These are phyloP conservation scores for Lodderomyces metapsilosis DNA, from an alignment of 1,139 yeast genomes.

Conservation along the genomic window DNA sequence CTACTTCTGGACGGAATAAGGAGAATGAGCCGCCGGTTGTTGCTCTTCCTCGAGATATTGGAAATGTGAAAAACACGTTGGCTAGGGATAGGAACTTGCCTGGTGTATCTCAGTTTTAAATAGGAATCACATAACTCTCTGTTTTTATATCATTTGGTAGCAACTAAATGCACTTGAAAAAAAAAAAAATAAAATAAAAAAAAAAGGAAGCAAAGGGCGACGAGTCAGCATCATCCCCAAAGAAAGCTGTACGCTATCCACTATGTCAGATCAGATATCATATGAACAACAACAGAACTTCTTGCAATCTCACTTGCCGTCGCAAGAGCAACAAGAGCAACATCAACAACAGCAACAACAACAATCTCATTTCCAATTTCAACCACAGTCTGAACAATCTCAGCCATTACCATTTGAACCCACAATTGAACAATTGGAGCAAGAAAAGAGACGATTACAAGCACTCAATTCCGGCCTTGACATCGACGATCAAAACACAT, in stretches of 20 bases:
- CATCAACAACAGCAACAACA: too few relatives aligned
- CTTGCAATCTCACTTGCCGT: neutral
- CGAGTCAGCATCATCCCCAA: neutral
- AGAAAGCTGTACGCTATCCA: neutral
- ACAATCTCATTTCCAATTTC: too few relatives aligned
- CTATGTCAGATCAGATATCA: slow-evolving; percentile 18
- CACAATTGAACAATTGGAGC: slow-evolving; percentile 1
- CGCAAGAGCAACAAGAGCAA: neutral
- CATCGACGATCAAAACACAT: neutral
- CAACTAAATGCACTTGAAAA: slow-evolving; percentile 5
- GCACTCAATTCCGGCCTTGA: slow-evolving; percentile 1
- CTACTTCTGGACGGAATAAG: neutral
- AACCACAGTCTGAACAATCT: too few relatives aligned
- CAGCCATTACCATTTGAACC: slow-evolving; percentile 1
- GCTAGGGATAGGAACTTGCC: slow-evolving; percentile 40
- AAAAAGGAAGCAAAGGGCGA: neutral
- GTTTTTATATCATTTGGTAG: neutral
- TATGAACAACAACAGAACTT: slow-evolving; percentile 14
- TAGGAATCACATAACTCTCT: neutral
- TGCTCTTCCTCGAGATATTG: slow-evolving; percentile 25
- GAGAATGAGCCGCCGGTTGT: slow-evolving; percentile 8
- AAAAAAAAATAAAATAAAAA: slow-evolving; percentile 1
- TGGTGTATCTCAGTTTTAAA: slow-evolving; percentile 11
- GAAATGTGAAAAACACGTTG: slow-evolving; percentile 23
- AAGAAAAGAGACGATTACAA: slow-evolving; percentile 3